Evolutionary conservation across 1,284 basidiomycete genomes (phyloP).

Genomic region (Tetrapyrgos nigripes): DNA sequence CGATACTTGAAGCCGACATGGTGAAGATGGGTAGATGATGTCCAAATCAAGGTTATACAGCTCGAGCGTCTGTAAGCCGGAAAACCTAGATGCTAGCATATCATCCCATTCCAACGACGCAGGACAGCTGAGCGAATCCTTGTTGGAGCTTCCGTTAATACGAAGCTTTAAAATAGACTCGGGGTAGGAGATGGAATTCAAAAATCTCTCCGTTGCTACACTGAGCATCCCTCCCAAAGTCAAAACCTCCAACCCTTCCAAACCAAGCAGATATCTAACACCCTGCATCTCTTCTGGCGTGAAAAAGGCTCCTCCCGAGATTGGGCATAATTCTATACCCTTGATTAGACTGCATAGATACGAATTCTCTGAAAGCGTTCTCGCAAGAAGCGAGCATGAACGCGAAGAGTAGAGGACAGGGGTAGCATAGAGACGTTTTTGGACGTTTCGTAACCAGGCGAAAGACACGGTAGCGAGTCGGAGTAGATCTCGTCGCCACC

Average conservation of each 20-base stretch:
- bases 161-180: slow-evolving; percentile 48
- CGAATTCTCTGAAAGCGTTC: slow-evolving; percentile 46
- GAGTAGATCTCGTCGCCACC: slow-evolving; percentile 60
- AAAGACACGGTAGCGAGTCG: slow-evolving; percentile 53
- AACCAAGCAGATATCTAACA: slow-evolving; percentile 48
- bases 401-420: slow-evolving; percentile 49
- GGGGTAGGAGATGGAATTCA: slow-evolving; percentile 47
- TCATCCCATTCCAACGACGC: slow-evolving; percentile 51
- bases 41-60: slow-evolving; percentile 52
- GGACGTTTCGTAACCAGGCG: slow-evolving; percentile 50
- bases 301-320: slow-evolving; percentile 21
- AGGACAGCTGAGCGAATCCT: slow-evolving; percentile 24
- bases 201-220: slow-evolving; percentile 51
- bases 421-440: slow-evolving; percentile 51
- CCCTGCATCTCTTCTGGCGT: slow-evolving; percentile 38
- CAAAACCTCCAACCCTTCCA: slow-evolving; percentile 46
- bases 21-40: slow-evolving; percentile 42
- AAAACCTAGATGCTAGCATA: slow-evolving; percentile 41
- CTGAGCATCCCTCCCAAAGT: slow-evolving; percentile 55
- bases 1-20: slow-evolving; percentile 40
- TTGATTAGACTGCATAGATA: slow-evolving; percentile 36
- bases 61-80: slow-evolving; percentile 32
- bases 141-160: slow-evolving; percentile 47
- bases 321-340: slow-evolving; percentile 50
- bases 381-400: slow-evolving; percentile 48